Evolutionary conservation across 495 filamentous ascomycete species (phyloP), one percentile per base, ranked within the genome.

Genomic region (Penicilliopsis zonata): DNA sequence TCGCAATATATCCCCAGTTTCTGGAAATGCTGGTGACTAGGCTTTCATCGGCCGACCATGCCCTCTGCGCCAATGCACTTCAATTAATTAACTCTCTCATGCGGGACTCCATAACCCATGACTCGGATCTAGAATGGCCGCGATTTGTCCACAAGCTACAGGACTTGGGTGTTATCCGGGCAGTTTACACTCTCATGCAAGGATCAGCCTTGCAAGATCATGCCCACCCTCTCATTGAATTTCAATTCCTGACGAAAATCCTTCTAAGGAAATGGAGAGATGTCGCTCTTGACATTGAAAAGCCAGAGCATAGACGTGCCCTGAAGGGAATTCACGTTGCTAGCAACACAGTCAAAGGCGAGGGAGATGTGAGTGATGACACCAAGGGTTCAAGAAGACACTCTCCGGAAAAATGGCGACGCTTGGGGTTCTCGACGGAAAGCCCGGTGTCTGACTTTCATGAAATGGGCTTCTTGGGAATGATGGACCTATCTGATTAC

Each of bases 401-500:
- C 32, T 81, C 87, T 42, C 80, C 92, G 0, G 85, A 94, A 44
- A 95, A 94, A 55, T 98, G 90, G 90, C 65, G 86, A 35, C 66
- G 88, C 25, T 53, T 98, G 21, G 90, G 90, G 2, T 99, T 99
- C 46, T 82, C 90, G 53, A 78, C 84, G 0, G 92, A 96, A 49
- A 82, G 69, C 36, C 90, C 90, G 7, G 76, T 76, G 0, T 57
- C 64, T 40, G 90, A 96, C 43, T 96, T 99, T 53, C 76, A 86
- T 2, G 66, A 74, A 15, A 76, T 79, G 12, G 90, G 90, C 2
- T 96, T 88, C 49, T 55, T 99, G 25, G 90, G 92, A 13, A 84
- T 99, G 77, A 94, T 96, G 86, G 90, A 99, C 53, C 49, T 96
- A 46, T 86, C 84, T 5, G 86, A 96, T 53, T 99, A 82, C 52